These are phyloP conservation scores for Claviceps pazoutovae DNA, from an alignment of 2,329 filamentous ascomycete species.

Conservation along the genomic window DNA sequence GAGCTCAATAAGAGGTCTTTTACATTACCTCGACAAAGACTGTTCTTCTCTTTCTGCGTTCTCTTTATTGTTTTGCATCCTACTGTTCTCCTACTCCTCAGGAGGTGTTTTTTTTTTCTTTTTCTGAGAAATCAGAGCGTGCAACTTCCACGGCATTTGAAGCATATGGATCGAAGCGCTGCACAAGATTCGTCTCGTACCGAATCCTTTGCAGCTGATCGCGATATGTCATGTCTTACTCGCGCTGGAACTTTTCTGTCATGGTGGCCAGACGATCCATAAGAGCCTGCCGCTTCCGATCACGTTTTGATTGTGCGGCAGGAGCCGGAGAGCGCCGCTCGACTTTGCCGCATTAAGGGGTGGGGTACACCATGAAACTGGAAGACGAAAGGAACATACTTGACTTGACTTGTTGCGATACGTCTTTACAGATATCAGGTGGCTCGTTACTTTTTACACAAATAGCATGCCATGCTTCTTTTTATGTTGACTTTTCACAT, in stretches of 20 bases:
- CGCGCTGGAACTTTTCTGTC: conserved; percentile 62
- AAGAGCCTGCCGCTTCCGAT: conserved; percentile 75
- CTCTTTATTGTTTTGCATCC: background rate
- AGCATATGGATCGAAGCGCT: conserved; percentile 70
- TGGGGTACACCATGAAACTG: too few relatives aligned
- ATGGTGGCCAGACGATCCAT: conserved; percentile 66
- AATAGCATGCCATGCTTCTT: too few relatives aligned
- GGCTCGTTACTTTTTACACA: too few relatives aligned
- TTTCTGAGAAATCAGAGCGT: too few relatives aligned
- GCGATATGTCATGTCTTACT: conserved; percentile 72
- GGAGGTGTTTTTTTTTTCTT: too few relatives aligned
- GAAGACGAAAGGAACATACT: too few relatives aligned
- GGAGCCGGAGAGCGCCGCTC: conserved; percentile 24
- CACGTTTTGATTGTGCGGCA: conserved; percentile 59
- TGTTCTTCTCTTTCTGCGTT: background rate
- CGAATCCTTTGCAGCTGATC: conserved; percentile 83
- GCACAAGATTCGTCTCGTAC: conserved; percentile 74
- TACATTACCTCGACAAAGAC: background rate
- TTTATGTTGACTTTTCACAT: too few relatives aligned
- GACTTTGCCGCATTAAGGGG: conserved; percentile 13
- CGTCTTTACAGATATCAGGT: too few relatives aligned
- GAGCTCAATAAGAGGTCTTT: conserved; percentile 9
- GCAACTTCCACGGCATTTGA: conserved; percentile 47
- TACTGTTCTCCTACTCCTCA: too few relatives aligned
- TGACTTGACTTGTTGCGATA: too few relatives aligned